Percentiles rank a stretch among this genome's conserved stretches.
Conservation (phyloP, 2,329 filamentous ascomycete species). For the Apiospora pterosperma region DNA sequence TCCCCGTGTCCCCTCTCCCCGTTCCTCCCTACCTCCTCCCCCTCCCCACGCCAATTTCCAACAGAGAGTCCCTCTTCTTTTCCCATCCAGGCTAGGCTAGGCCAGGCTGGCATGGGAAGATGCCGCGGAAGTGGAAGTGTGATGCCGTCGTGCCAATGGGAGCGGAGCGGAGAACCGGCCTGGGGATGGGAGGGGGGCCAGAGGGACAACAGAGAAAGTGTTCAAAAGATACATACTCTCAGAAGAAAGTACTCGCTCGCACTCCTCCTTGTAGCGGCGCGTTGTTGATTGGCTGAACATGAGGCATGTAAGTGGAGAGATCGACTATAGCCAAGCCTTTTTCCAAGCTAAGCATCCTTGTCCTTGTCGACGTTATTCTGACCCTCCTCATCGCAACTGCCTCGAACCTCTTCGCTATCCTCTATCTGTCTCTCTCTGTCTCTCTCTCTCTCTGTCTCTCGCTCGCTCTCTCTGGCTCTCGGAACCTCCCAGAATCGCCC, state of each 20-base stretch:
- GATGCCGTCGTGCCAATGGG: neutral
- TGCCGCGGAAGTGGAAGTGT: neutral
- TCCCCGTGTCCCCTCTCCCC: neutral
- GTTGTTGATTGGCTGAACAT: neutral
- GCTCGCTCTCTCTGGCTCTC: too few relatives aligned
- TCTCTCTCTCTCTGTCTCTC: too few relatives aligned
- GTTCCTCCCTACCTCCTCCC: neutral
- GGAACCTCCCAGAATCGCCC: neutral
- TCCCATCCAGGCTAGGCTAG: neutral
- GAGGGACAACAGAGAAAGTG: neutral
- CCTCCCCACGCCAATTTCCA: neutral
- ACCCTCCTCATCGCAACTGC: neutral
- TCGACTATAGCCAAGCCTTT: neutral
- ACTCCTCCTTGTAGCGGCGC: neutral
- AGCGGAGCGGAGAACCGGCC: neutral
- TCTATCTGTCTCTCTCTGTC: too few relatives aligned
- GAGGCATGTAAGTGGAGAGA: neutral
- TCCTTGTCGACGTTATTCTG: conserved; percentile 5
- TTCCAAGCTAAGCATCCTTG: neutral
- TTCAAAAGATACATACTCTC: neutral
- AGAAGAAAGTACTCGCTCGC: neutral
- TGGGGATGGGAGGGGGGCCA: neutral
- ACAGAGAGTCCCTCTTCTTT: neutral
- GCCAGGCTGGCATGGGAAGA: neutral
- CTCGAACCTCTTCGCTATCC: neutral